Percentiles rank a stretch among this genome's conserved stretches.
phyloP scores from a whole-genome alignment of 495 filamentous ascomycete species.

The Xylaria sp. region DNA sequence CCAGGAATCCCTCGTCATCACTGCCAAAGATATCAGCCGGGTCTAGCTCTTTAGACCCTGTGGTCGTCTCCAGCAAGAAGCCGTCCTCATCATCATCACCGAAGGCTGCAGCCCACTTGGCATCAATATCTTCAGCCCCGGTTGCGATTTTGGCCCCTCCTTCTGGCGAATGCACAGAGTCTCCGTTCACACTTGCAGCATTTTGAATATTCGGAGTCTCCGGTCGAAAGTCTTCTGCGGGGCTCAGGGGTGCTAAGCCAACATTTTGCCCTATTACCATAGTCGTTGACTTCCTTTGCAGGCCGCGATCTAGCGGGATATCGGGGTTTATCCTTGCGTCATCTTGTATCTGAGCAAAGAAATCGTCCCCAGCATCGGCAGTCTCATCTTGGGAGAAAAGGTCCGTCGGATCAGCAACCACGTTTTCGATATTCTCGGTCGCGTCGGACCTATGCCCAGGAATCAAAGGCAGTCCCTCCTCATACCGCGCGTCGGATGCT shows the following conservation, averaged over 20 bases:
- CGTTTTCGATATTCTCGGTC: slow-evolving; percentile 19
- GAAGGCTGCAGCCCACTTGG: slow-evolving; percentile 84
- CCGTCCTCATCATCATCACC: slow-evolving; percentile 78
- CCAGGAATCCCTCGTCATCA: slow-evolving; percentile 77
- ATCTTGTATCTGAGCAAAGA: slow-evolving; percentile 53
- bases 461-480: slow-evolving; percentile 67
- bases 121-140: slow-evolving; percentile 64
- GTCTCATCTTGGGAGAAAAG: slow-evolving; percentile 50
- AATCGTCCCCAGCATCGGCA: slow-evolving; percentile 56
- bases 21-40: slow-evolving; percentile 67
- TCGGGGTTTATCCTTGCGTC: slow-evolving; percentile 31
- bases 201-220: slow-evolving; percentile 30
- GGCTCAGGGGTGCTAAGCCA: slow-evolving; percentile 39
- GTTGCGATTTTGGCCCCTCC: slow-evolving; percentile 25
- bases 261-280: slow-evolving; percentile 56
- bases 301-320: slow-evolving; percentile 30
- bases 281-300: slow-evolving; percentile 66
- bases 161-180: slow-evolving; percentile 40
- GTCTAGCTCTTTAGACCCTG: slow-evolving; percentile 52
- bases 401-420: slow-evolving; percentile 31
- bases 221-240: slow-evolving; percentile 35
- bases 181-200: slow-evolving; percentile 33
- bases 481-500: slow-evolving; percentile 58
- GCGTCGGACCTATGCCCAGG: slow-evolving; percentile 36
- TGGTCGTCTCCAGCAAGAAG: slow-evolving; percentile 46